phyloP scores from a whole-genome alignment of 768 basidiomycete genomes.

The Hortiboletus flavorubellus region DNA sequence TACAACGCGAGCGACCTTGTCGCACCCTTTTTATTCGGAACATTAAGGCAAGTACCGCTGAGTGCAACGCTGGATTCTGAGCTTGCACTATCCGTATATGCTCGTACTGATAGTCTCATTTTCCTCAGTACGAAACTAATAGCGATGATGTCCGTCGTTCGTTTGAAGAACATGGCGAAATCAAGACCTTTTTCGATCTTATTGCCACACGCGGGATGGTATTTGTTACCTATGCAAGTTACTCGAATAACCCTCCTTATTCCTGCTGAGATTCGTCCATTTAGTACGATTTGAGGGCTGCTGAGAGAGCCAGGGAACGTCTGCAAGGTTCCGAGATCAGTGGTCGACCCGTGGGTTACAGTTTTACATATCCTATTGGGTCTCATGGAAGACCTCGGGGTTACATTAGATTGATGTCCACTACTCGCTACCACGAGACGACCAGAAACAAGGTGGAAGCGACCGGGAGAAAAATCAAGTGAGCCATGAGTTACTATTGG shows the following conservation, averaged over 20 bases:
- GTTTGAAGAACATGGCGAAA: constrained; percentile 93
- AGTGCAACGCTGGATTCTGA: constrained; percentile 12
- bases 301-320: constrained; percentile 86
- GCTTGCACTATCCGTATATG: constrained; percentile 3
- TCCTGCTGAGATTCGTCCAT: constrained; percentile 14
- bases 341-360: constrained; percentile 76
- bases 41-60: constrained; percentile 77
- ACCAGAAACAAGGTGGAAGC: constrained; percentile 57
- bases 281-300: constrained; percentile 90
- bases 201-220: constrained; percentile 97
- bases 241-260: background rate
- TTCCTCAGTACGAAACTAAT: constrained; percentile 77
- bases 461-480: constrained; percentile 83
- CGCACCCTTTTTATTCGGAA: constrained; percentile 96
- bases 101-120: constrained; percentile 12
- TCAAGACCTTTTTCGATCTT: constrained; percentile 96
- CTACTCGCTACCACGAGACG: constrained; percentile 91
- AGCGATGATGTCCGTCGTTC: constrained; percentile 79
- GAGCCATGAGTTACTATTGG: constrained; percentile 11
- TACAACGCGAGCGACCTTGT: constrained; percentile 91
- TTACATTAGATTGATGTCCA: constrained; percentile 89
- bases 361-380: background rate
- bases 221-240: constrained; percentile 95
- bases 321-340: constrained; percentile 88
- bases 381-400: constrained; percentile 6